A percentile compares a stretch with the other conserved stretches of the same genome.
phyloP scores from a whole-genome alignment of 129 eudicot species.

The Artemisia annua region DNA sequence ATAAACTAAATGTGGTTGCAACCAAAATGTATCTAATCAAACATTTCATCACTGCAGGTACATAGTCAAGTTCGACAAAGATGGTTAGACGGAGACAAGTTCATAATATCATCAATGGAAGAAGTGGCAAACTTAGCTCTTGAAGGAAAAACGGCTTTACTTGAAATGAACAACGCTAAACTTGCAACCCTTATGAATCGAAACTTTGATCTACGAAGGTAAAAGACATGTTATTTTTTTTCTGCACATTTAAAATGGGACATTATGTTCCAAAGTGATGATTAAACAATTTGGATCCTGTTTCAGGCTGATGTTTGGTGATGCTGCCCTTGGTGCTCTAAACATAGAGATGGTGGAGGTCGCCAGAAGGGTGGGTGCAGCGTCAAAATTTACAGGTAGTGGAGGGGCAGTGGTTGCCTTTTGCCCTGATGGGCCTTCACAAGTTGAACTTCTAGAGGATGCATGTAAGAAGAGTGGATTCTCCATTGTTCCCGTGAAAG shows the following conservation, averaged over 20 bases:
- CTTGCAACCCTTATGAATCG: conserved; percentile 85
- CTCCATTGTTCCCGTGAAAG: conserved; percentile 46
- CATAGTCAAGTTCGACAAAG: conserved; percentile 91
- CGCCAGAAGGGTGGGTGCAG: conserved; percentile 85
- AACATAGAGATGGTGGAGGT: conserved; percentile 93
- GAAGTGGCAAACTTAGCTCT: conserved; percentile 78
- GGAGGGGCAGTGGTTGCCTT: conserved; percentile 93
- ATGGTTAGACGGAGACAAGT: conserved; percentile 88
- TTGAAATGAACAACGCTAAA: conserved; percentile 59
- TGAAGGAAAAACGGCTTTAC: conserved; percentile 68
- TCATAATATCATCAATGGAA: conserved; percentile 69
- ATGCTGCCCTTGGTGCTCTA: conserved; percentile 70
- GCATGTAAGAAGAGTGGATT: conserved; percentile 73
- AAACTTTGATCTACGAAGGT: conserved; percentile 95
- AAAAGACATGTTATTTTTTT: conserved; percentile 3
- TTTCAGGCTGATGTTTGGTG: conserved; percentile 87
- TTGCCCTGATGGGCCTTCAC: conserved; percentile 79
- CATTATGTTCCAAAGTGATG: neutral
- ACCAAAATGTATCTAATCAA: neutral
- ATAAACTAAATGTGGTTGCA: neutral
- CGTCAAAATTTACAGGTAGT: conserved; percentile 94
- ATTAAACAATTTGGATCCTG: neutral
- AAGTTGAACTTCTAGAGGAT: conserved; percentile 63
- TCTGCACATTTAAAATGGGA: neutral
- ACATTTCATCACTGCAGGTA: conserved; percentile 43